phyloP scores from a whole-genome alignment of 352 stramenopile genomes.

The Phytopythium vexans region DNA sequence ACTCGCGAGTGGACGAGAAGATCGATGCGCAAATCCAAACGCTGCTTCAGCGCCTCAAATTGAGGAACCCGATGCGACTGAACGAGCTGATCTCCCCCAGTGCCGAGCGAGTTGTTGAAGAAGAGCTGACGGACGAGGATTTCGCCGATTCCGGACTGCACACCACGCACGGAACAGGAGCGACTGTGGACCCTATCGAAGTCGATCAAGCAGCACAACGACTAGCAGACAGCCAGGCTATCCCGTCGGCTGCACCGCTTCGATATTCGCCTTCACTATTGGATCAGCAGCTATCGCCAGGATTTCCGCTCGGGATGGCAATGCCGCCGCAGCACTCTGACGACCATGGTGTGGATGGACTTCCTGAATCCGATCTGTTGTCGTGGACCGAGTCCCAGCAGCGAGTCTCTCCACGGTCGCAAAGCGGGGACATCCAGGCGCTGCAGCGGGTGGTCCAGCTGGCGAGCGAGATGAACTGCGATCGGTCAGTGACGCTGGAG shows the following conservation, averaged over 20 bases:
- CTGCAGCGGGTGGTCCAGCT: slow-evolving; percentile 63
- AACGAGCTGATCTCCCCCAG: slow-evolving; percentile 47
- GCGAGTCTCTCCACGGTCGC: background rate
- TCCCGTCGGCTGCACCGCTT: slow-evolving; percentile 4
- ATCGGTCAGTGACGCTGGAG: slow-evolving; percentile 44
- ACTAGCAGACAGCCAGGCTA: slow-evolving; percentile 16
- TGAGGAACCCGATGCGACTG: slow-evolving; percentile 38
- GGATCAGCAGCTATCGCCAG: background rate
- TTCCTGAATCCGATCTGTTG: slow-evolving; percentile 40
- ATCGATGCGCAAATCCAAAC: slow-evolving; percentile 51
- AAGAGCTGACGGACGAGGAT: slow-evolving; percentile 58
- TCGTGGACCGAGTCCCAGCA: slow-evolving; percentile 44
- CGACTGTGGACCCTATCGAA: slow-evolving; percentile 23
- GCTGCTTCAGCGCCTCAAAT: slow-evolving; percentile 50
- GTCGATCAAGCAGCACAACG: slow-evolving; percentile 16
- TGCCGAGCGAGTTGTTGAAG: slow-evolving; percentile 44
- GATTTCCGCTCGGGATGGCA: too few species aligned
- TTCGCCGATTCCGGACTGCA: slow-evolving; percentile 65
- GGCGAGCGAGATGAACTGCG: slow-evolving; percentile 62
- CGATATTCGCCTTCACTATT: too few species aligned
- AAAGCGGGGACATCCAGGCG: slow-evolving; percentile 45
- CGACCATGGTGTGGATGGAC: slow-evolving; percentile 1
- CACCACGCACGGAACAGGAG: slow-evolving; percentile 29
- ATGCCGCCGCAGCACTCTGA: slow-evolving; percentile 11
- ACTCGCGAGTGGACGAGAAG: slow-evolving; percentile 32